Evolutionary conservation across 148 eudicot species (phyloP), one percentile per base, ranked within the genome.

Genomic region (Pouteria glomerata): DNA sequence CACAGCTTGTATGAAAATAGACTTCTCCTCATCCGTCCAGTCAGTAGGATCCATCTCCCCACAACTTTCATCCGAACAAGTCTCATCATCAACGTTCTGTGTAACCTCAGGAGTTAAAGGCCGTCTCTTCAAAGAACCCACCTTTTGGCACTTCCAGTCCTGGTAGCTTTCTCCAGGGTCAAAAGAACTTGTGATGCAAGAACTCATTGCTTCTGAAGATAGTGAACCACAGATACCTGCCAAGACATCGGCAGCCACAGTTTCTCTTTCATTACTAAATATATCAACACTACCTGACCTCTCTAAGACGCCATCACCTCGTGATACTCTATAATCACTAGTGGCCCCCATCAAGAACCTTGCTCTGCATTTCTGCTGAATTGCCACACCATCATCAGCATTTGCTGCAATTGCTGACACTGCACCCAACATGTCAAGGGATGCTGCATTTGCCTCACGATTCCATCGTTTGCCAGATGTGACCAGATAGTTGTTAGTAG

Each of bases 1-100:
- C 64, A 89, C 81, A 5, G 99, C 96, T 70, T 79, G 85, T 33
- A 95, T 71, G 73, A 95, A 88, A 68, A 76, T 35, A 57, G 87
- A 80, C 75, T 82, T 95, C 81, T 95, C 99, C 53, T 89, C 83
- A 68, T 95, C 96, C 8, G 96, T 89, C 99, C 99, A 95, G 66
- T 84, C 88, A 60, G 72, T 74, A 73, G 77, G 65, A 58, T 86
- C 86, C 83, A 81, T 73, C 78, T 89, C 93, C 63, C 87, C 95
- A 79, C 90, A 87, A 73, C 89, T 89, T 76, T 92, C 99, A 76
- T 92, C 99, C 0, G 97, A 96, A 78, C 88, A 90, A n/a, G 84
- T 75, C 52, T 82, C 93, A 48, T 88, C 90, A 74, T 88, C 89
- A 79, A 77, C 77, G 70, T 74, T 74, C 76, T 86, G 93, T 1